Evolutionary conservation across 441 rosid genomes (phyloP).

Genomic region (Bocquillonia castaneifolia): DNA sequence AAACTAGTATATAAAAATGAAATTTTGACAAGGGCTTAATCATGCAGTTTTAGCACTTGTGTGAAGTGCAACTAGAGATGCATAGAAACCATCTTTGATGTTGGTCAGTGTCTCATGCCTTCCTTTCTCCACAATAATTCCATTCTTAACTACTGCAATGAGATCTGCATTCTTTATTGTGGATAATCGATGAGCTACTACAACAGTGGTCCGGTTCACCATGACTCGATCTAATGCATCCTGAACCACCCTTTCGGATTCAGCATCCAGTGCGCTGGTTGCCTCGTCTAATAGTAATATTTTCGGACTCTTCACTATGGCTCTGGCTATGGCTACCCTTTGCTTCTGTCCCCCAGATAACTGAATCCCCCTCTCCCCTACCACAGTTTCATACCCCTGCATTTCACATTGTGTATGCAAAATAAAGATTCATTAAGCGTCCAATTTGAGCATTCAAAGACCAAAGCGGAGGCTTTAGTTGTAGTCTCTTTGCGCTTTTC

Average conservation of each 20-base stretch:
- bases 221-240: slow-evolving; percentile 54
- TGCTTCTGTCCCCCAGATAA: slow-evolving; percentile 80
- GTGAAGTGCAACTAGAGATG: slow-evolving; percentile 59
- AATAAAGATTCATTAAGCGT: background rate
- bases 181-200: slow-evolving; percentile 71
- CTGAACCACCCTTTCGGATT: slow-evolving; percentile 69
- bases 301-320: slow-evolving; percentile 59
- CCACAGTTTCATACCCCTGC: slow-evolving; percentile 67
- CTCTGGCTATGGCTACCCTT: slow-evolving; percentile 69
- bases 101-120: slow-evolving; percentile 50
- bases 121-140: slow-evolving; percentile 66
- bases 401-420: background rate
- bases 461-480: background rate
- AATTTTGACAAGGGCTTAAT: background rate
- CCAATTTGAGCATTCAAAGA: background rate
- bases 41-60: slow-evolving; percentile 36
- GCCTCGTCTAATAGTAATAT: slow-evolving; percentile 66
- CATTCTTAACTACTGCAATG: slow-evolving; percentile 66
- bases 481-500: background rate
- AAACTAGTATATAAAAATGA: too few relatives aligned
- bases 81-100: slow-evolving; percentile 52
- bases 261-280: slow-evolving; percentile 73
- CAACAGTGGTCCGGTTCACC: slow-evolving; percentile 59
- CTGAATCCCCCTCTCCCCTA: slow-evolving; percentile 77
- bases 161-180: slow-evolving; percentile 58